phyloP scores from a whole-genome alignment of 2,329 filamentous ascomycete genomes.

The Penicillium sclerotigenum region DNA sequence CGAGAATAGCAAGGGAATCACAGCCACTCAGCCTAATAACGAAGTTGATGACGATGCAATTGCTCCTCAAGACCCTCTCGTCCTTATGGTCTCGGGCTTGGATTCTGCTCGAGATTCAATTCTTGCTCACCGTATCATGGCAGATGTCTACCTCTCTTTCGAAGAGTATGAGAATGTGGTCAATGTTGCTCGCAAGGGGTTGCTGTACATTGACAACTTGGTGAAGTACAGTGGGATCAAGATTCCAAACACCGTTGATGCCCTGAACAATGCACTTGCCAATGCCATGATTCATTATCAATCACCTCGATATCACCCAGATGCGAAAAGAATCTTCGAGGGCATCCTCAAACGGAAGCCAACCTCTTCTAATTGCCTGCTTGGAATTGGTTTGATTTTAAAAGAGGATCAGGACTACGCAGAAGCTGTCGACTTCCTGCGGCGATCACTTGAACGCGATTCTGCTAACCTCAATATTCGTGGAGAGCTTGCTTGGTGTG shows the following conservation, averaged over 20 bases:
- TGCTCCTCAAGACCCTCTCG: conserved; percentile 72
- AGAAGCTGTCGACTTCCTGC: conserved; percentile 76
- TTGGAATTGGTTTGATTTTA: conserved; percentile 86
- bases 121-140: conserved; percentile 78
- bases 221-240: conserved; percentile 64
- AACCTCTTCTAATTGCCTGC: conserved; percentile 73
- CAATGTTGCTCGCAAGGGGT: conserved; percentile 73
- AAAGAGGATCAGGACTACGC: conserved; percentile 89
- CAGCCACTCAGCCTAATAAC: conserved; percentile 34
- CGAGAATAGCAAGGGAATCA: not conserved
- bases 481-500: conserved; percentile 89
- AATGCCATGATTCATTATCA: conserved; percentile 91
- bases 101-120: conserved; percentile 63
- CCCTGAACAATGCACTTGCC: conserved; percentile 71
- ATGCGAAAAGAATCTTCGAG: conserved; percentile 84
- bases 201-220: conserved; percentile 59
- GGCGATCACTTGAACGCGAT: conserved; percentile 71
- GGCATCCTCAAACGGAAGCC: conserved; percentile 72
- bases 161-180: conserved; percentile 82
- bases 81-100: conserved; percentile 76
- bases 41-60: conserved; percentile 1
- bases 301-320: conserved; percentile 80
- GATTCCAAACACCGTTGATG: conserved; percentile 68
- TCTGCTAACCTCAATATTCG: conserved; percentile 71
- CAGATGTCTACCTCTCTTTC: conserved; percentile 76